Percentiles rank a stretch among this genome's conserved stretches.
Evolutionary conservation across 176 grass and related monocot genomes (phyloP).

Genomic region (Avena insularis): DNA sequence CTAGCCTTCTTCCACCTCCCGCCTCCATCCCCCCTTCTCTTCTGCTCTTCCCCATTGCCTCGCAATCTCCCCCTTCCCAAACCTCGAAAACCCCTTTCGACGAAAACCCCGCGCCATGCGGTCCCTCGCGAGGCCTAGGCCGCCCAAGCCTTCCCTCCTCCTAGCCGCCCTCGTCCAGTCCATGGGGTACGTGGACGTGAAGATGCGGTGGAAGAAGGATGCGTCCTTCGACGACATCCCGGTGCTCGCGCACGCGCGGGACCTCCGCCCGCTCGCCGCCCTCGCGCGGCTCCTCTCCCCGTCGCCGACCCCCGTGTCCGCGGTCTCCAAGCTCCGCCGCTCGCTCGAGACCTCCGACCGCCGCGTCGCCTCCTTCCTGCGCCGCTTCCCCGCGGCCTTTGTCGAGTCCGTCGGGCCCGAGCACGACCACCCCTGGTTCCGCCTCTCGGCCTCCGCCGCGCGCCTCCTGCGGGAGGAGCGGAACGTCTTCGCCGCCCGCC

Average conservation of each 20-base stretch:
- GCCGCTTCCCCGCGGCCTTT: constrained; percentile 74
- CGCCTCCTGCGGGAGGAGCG: constrained; percentile 59
- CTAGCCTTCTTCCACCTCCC: neutral
- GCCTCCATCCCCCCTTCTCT: neutral
- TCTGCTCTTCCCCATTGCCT: neutral
- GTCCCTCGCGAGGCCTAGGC: constrained; percentile 11
- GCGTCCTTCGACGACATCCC: constrained; percentile 59
- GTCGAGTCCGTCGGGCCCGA: constrained; percentile 72
- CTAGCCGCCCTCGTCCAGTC: constrained; percentile 49
- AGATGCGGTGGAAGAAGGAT: constrained; percentile 91
- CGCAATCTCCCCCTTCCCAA: neutral
- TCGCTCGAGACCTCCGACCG: constrained; percentile 63
- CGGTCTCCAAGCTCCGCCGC: constrained; percentile 68
- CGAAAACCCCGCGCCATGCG: constrained; percentile 17
- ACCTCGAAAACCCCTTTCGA: neutral
- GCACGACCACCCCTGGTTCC: constrained; percentile 80
- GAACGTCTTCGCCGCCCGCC: constrained; percentile 46
- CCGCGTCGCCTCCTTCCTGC: constrained; percentile 63
- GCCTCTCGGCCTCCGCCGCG: constrained; percentile 51
- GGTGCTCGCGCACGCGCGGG: constrained; percentile 56
- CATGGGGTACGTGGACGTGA: constrained; percentile 66
- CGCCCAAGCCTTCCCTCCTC: neutral
- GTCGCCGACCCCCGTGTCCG: constrained; percentile 58
- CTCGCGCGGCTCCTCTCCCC: constrained; percentile 57
- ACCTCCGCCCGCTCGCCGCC: constrained; percentile 60